Evolutionary conservation across 306 rosid genomes (phyloP).

Genomic region (Glycine soja): DNA sequence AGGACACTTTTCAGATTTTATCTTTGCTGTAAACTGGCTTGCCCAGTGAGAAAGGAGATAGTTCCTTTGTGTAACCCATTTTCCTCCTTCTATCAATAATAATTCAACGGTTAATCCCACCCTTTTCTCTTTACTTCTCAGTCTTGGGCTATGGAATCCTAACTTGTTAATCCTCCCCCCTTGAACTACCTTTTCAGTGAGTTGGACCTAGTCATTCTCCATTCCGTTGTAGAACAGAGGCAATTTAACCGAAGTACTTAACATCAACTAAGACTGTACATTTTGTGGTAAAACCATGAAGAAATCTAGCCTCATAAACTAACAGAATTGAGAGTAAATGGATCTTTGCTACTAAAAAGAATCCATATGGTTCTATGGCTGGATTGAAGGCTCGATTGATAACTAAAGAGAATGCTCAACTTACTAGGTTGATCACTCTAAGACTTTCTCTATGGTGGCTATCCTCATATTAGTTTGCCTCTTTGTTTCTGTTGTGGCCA

Average conservation of each 20-base stretch:
- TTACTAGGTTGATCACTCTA: not conserved
- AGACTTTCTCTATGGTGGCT: no score
- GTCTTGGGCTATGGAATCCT: no score
- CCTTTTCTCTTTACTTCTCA: no score
- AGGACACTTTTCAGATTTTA: no score
- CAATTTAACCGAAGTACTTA: not conserved
- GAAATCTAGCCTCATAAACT: not conserved
- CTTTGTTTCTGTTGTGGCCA: not conserved
- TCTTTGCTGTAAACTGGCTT: no score
- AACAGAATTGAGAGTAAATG: conserved; percentile 4
- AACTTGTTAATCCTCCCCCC: not conserved
- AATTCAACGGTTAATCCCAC: no score
- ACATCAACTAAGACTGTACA: not conserved
- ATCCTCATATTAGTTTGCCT: not conserved
- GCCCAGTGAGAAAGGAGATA: no score
- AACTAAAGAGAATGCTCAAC: conserved; percentile 1
- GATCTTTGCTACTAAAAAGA: not conserved
- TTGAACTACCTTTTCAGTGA: not conserved
- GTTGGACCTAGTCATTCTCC: not conserved
- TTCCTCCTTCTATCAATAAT: no score
- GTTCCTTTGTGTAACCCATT: no score
- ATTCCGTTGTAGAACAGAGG: not conserved
- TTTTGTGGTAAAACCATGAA: conserved; percentile 16
- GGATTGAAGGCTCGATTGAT: not conserved
- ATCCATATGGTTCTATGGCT: not conserved